A percentile compares a stretch with the other conserved stretches of the same genome.
Conservation (phyloP, 208 protist genomes). For the Wallacemonas sp. region DNA sequence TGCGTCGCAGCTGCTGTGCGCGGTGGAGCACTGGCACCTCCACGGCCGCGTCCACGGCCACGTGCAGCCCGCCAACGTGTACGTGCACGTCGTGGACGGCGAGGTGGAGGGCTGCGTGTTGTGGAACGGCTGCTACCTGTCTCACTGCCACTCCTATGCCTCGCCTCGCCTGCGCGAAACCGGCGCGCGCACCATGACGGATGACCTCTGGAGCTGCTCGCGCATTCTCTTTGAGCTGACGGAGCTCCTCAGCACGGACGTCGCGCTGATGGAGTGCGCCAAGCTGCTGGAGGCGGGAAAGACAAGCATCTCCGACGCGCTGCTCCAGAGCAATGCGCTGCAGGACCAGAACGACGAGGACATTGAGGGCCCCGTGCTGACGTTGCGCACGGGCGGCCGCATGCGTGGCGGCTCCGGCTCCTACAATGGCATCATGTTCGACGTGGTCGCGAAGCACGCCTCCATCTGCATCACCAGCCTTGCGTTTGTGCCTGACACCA, state of each 20-base stretch:
- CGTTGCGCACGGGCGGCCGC: conserved; percentile 55
- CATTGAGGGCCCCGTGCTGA: conserved; percentile 52
- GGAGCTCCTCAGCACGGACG: conserved; percentile 24
- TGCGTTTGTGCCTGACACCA: conserved; percentile 83
- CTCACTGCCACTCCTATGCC: conserved; percentile 36
- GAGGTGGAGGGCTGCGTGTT: conserved; percentile 53
- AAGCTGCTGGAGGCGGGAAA: conserved; percentile 37
- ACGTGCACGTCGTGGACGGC: conserved; percentile 51
- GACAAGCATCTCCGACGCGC: conserved; percentile 44
- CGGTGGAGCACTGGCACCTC: conserved; percentile 88
- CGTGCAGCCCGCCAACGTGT: conserved; percentile 71
- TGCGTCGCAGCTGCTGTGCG: conserved; percentile 62
- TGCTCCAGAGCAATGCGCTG: conserved; percentile 60
- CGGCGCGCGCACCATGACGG: conserved; percentile 44
- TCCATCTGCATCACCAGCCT: conserved; percentile 72
- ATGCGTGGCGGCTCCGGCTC: conserved; percentile 67
- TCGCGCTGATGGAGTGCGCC: conserved; percentile 27
- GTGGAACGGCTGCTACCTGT: conserved; percentile 58
- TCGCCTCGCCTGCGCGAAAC: conserved; percentile 46
- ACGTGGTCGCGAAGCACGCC: conserved; percentile 77
- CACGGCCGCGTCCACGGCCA: conserved; percentile 73
- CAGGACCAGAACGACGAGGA: conserved; percentile 39
- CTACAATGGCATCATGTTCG: conserved; percentile 92
- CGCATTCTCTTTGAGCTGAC: conserved; percentile 36
- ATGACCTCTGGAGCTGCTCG: conserved; percentile 72